Percentiles rank a stretch among this genome's conserved stretches.
These are phyloP conservation scores for Ceratobasidium sp. DNA, from an alignment of 1,284 basidiomycete species.

Conservation along the genomic window DNA sequence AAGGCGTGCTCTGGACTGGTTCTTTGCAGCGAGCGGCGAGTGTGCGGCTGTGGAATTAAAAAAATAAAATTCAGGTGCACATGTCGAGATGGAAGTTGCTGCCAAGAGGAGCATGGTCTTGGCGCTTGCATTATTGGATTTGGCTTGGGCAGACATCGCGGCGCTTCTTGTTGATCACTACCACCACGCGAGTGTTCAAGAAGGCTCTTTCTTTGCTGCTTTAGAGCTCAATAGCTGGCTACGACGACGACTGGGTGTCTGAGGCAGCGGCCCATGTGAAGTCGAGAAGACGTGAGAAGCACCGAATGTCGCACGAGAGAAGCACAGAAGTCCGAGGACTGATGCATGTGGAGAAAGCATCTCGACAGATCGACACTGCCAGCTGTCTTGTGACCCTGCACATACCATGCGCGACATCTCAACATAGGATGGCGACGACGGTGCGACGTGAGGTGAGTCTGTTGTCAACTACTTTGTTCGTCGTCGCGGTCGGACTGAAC, in stretches of 20 bases:
- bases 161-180: not conserved
- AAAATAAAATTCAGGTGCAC: not conserved
- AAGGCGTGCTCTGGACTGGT: too few species aligned
- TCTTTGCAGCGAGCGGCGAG: not conserved
- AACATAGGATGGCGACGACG: not conserved
- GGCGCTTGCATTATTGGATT: constrained; percentile 17
- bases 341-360: not conserved
- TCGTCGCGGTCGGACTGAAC: not conserved
- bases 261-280: too few species aligned
- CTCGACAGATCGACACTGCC: not conserved
- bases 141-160: not conserved
- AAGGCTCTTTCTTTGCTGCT: constrained; percentile 1
- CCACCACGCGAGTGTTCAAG: constrained; percentile 12
- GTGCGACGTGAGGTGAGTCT: not conserved
- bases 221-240: too few species aligned
- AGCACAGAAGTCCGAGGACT: not conserved
- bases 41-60: not conserved
- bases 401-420: too few species aligned
- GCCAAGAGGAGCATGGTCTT: not conserved
- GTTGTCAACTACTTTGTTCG: not conserved
- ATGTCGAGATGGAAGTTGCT: not conserved
- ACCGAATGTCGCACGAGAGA: not conserved
- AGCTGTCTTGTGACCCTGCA: too few species aligned
- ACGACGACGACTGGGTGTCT: not conserved
- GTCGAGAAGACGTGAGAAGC: too few species aligned